These are phyloP conservation scores for Gracilaria gracilis DNA, from an alignment of 23 red algal species.

Conservation along the genomic window DNA sequence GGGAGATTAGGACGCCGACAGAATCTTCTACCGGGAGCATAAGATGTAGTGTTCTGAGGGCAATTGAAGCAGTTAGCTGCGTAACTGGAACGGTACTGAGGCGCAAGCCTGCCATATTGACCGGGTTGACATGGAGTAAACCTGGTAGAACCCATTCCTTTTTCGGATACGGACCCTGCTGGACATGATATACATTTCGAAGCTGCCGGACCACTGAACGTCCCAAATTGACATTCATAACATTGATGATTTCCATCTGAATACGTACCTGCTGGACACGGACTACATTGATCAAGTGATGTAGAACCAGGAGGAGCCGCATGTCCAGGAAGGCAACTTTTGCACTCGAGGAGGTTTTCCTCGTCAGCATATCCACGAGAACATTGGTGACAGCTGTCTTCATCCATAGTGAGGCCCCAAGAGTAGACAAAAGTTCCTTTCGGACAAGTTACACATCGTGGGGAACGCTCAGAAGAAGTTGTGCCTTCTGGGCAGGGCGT, in stretches of 20 bases:
- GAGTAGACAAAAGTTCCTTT: background rate
- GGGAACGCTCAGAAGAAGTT: background rate
- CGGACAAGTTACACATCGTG: background rate
- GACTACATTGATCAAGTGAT: constrained; percentile 12
- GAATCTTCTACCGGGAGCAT: background rate
- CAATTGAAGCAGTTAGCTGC: background rate
- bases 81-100: background rate
- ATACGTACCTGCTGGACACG: constrained; percentile 1
- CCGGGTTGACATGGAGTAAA: constrained; percentile 5
- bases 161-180: background rate
- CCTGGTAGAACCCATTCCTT: background rate
- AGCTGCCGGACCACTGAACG: background rate
- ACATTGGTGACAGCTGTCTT: background rate
- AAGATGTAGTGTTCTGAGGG: constrained; percentile 1
- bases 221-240: background rate
- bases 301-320: background rate
- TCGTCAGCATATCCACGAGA: constrained; percentile 14
- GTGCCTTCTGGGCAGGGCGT: background rate
- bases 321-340: background rate
- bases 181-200: background rate
- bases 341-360: constrained; percentile 20
- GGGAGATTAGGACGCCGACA: background rate
- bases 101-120: background rate
- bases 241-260: background rate
- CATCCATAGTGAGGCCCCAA: background rate